These are phyloP conservation scores for Coniochaeta sp. DNA, from an alignment of 2,329 filamentous ascomycete species.

Conservation along the genomic window DNA sequence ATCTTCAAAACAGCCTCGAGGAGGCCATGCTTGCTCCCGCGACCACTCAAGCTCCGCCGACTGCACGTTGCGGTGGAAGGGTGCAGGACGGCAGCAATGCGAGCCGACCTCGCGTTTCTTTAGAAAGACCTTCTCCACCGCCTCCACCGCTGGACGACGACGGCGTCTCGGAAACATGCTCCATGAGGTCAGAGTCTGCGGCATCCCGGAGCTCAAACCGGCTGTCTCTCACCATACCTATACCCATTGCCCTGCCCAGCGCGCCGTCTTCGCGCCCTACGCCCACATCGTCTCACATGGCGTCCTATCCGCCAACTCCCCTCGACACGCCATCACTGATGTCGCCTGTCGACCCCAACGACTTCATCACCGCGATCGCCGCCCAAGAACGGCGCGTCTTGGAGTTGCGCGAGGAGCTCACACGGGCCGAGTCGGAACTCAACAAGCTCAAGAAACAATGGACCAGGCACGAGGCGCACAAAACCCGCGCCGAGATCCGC, in stretches of 20 bases:
- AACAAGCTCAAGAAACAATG: slow-evolving; percentile 75
- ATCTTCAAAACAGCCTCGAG: slow-evolving; percentile 15
- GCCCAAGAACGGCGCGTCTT: slow-evolving; percentile 86
- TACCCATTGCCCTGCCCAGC: slow-evolving; percentile 51
- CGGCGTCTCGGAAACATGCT: slow-evolving; percentile 34
- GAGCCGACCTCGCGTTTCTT: slow-evolving; percentile 20
- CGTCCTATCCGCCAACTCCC: slow-evolving; percentile 44
- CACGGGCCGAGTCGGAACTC: slow-evolving; percentile 72
- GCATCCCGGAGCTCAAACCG: slow-evolving; percentile 49
- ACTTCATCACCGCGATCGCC: slow-evolving; percentile 83
- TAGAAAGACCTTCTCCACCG: slow-evolving; percentile 26
- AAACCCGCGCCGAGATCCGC: slow-evolving; percentile 66
- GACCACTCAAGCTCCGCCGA: slow-evolving; percentile 5
- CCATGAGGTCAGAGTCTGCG: slow-evolving; percentile 44
- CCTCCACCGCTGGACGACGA: slow-evolving; percentile 20
- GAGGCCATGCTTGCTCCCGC: slow-evolving; percentile 11
- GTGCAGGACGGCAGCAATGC: slow-evolving; percentile 5
- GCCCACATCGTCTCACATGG: slow-evolving; percentile 32
- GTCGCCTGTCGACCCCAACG: slow-evolving; percentile 48
- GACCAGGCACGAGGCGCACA: slow-evolving; percentile 67
- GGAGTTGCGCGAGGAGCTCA: slow-evolving; percentile 85
- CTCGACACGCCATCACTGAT: slow-evolving; percentile 32
- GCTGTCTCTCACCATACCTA: slow-evolving; percentile 54
- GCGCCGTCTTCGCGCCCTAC: slow-evolving; percentile 38
- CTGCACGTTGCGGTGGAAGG: slow-evolving; percentile 6